Percentiles rank a stretch among this genome's conserved stretches.
phyloP scores from a whole-genome alignment of 192 early-diverging fungal species.

The Podila clonocystis region DNA sequence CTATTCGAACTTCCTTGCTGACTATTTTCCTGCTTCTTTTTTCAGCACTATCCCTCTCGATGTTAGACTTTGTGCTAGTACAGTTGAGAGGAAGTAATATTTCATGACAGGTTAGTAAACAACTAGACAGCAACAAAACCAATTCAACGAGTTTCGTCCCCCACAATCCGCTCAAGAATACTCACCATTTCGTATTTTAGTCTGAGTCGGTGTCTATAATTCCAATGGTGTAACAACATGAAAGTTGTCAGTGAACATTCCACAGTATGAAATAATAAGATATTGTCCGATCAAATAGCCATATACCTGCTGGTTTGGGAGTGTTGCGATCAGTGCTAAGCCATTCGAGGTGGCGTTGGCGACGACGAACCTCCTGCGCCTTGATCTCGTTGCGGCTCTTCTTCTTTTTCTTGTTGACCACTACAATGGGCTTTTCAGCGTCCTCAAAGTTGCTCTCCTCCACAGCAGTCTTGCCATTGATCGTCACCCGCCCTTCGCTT shows the following conservation, averaged over 20 bases:
- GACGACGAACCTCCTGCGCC: conserved; percentile 56
- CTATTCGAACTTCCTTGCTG: no score
- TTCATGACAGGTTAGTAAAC: no score
- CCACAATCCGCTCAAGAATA: neutral
- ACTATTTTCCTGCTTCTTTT: no score
- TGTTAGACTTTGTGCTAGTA: no score
- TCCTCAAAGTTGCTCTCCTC: conserved; percentile 56
- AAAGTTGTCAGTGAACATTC: neutral
- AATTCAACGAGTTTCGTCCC: no score
- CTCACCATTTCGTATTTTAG: neutral
- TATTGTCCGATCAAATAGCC: neutral
- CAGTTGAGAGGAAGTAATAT: no score
- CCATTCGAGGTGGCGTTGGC: conserved; percentile 62
- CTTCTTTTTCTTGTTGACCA: conserved; percentile 64
- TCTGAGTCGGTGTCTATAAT: neutral
- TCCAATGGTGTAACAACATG: neutral
- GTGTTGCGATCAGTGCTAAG: conserved; percentile 46
- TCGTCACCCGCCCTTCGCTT: conserved; percentile 61
- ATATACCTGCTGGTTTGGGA: conserved; percentile 31
- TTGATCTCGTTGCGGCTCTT: conserved; percentile 66
- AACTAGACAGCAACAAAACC: no score
- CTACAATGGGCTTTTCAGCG: conserved; percentile 58
- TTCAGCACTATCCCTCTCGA: no score
- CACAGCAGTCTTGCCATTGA: conserved; percentile 54
- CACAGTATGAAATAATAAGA: neutral